phyloP scores from a whole-genome alignment of 2,329 filamentous ascomycete genomes.

The Helicocarpus griseus region DNA sequence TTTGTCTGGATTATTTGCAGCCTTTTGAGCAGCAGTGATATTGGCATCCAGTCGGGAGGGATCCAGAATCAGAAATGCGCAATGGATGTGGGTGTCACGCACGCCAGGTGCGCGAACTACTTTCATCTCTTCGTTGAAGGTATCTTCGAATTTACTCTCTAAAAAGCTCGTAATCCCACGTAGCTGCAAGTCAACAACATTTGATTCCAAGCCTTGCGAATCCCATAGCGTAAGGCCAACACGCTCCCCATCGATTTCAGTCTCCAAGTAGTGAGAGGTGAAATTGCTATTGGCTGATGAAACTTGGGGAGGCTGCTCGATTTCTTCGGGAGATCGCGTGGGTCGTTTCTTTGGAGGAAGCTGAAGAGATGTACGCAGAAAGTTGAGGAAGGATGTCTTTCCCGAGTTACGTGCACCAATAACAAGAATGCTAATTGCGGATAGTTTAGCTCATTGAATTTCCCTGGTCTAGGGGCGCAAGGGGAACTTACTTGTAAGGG shows the following conservation, averaged over 20 bases:
- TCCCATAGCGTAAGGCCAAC: conserved; percentile 94
- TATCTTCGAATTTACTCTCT: conserved; percentile 97
- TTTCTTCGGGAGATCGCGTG: conserved; percentile 47
- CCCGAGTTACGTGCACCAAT: conserved; percentile 79
- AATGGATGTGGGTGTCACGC: conserved; percentile 95
- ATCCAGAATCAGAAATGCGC: conserved; percentile 85
- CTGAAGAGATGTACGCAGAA: conserved; percentile 77
- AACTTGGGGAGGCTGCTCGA: conserved; percentile 43
- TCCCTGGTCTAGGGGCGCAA: not conserved
- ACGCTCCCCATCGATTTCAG: conserved; percentile 84
- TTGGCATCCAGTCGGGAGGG: conserved; percentile 77
- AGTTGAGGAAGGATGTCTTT: conserved; percentile 95
- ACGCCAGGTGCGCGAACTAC: conserved; percentile 85
- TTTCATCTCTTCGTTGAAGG: conserved; percentile 95
- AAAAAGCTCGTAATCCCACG: conserved; percentile 85
- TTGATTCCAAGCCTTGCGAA: conserved; percentile 89
- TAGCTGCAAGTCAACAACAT: conserved; percentile 86
- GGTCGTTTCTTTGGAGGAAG: conserved; percentile 69
- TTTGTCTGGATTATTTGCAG: conserved; percentile 46
- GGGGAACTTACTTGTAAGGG: conserved; percentile 79
- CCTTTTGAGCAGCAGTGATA: conserved; percentile 55
- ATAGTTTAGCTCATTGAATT: not conserved
- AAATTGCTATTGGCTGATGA: conserved; percentile 57
- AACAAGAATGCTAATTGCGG: conserved; percentile 62
- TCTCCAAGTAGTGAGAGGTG: conserved; percentile 81